Conservation (phyloP, 2,329 filamentous ascomycete genomes). For the Chaetomium sp. region DNA sequence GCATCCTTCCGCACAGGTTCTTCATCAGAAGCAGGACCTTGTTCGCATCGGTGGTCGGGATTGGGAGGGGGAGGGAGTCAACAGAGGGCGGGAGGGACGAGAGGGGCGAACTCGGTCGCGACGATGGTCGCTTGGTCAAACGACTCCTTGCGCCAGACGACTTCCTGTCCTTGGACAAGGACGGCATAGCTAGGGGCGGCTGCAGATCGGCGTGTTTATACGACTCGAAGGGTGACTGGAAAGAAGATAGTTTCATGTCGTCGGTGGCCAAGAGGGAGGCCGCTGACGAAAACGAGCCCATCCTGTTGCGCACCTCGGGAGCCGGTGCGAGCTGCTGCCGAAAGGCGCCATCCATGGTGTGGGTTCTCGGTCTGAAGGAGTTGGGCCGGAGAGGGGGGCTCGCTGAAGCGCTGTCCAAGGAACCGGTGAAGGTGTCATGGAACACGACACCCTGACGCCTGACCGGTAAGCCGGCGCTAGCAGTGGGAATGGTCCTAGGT, state of each 20-base stretch:
- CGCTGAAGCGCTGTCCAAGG: constrained; percentile 52
- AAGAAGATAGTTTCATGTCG: constrained; percentile 42
- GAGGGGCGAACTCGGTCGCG: constrained; percentile 61
- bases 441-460: constrained; percentile 64
- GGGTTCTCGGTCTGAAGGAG: constrained; percentile 55
- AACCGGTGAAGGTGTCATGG: constrained; percentile 56
- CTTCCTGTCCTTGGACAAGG: constrained; percentile 52
- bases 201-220: constrained; percentile 44
- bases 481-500: constrained; percentile 49
- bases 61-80: constrained; percentile 61
- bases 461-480: constrained; percentile 28
- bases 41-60: constrained; percentile 68
- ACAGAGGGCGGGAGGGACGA: constrained; percentile 58
- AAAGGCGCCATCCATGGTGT: constrained; percentile 60
- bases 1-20: constrained; percentile 75
- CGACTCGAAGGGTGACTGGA: constrained; percentile 46
- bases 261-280: constrained; percentile 57
- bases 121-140: constrained; percentile 57
- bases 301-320: constrained; percentile 60
- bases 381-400: constrained; percentile 45
- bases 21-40: constrained; percentile 77
- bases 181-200: constrained; percentile 37
- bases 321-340: constrained; percentile 49
- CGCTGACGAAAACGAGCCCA: constrained; percentile 71
- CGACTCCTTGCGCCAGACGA: constrained; percentile 48